A percentile compares a stretch with the other conserved stretches of the same genome.
phyloP scores from a whole-genome alignment of 2,329 filamentous ascomycete genomes.

The Ilyonectria robusta region DNA sequence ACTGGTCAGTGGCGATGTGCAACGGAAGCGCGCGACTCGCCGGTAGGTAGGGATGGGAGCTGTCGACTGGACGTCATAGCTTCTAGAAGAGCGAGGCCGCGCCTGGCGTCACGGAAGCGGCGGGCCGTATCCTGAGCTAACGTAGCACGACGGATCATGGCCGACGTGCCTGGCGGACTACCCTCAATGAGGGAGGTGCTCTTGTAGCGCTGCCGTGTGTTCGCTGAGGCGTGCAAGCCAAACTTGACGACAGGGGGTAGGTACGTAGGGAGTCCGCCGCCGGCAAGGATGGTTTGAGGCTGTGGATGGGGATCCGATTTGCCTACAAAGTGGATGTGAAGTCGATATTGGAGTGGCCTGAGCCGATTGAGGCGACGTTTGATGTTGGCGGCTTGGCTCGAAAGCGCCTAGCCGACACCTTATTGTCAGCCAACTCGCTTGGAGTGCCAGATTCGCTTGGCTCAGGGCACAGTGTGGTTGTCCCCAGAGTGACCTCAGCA shows the following conservation, averaged over 20 bases:
- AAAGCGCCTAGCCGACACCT: constrained; percentile 1
- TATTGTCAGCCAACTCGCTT: not conserved
- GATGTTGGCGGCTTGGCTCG: not conserved
- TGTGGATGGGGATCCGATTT: not conserved
- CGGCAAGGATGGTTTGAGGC: not conserved
- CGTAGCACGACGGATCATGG: not conserved
- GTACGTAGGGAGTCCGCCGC: not conserved
- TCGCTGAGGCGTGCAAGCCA: not conserved
- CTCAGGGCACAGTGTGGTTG: constrained; percentile 11
- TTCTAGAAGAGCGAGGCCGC: not conserved
- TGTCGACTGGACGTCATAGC: not conserved
- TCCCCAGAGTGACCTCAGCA: constrained; percentile 8
- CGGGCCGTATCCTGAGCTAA: not conserved
- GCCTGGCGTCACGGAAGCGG: not conserved
- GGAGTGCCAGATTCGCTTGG: no score
- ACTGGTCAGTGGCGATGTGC: not conserved
- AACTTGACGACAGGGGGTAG: not conserved
- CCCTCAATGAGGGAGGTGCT: constrained; percentile 7
- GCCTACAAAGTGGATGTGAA: constrained; percentile 5
- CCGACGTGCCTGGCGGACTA: not conserved
- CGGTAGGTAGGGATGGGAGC: not conserved
- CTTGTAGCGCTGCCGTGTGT: not conserved
- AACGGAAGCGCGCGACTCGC: not conserved
- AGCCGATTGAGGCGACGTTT: not conserved
- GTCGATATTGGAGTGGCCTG: not conserved